These are phyloP conservation scores for Pichia thaimueangensis DNA, from an alignment of 805 yeast genomes.

Conservation along the genomic window DNA sequence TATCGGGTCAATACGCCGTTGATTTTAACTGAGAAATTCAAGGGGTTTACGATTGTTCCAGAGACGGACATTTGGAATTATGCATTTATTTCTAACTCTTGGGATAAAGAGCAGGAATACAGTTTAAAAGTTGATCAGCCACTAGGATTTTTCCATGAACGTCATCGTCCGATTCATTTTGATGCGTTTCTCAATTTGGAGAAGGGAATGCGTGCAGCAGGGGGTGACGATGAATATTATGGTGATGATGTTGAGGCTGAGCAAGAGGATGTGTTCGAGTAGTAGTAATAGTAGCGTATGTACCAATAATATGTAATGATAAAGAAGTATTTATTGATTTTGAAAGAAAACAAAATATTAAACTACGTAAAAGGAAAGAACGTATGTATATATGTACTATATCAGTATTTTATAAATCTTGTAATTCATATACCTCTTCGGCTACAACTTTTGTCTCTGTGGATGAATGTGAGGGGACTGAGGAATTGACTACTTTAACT, in stretches of 20 bases:
- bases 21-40: conserved; percentile 63
- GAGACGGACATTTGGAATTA: conserved; percentile 84
- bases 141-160: conserved; percentile 71
- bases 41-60: conserved; percentile 85
- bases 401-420: conserved; percentile 10
- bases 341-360: no score
- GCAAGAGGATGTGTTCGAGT: conserved; percentile 13
- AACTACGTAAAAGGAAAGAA: no score
- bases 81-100: conserved; percentile 79
- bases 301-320: no score
- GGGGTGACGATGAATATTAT: conserved; percentile 24
- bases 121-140: conserved; percentile 75
- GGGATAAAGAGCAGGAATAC: conserved; percentile 57
- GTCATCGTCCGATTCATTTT: conserved; percentile 88
- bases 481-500: no score
- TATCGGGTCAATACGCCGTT: conserved; percentile 63
- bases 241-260: conserved; percentile 12
- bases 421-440: conserved; percentile 14
- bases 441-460: background rate
- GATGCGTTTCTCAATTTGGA: conserved; percentile 64
- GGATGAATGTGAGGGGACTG: no score
- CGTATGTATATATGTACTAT: no score
- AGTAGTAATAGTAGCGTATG: no score
- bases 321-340: no score
- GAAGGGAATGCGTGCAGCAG: background rate